Base-by-base conservation (phyloP, 345 rosid species). In the Arabis hirsuta region DNA sequence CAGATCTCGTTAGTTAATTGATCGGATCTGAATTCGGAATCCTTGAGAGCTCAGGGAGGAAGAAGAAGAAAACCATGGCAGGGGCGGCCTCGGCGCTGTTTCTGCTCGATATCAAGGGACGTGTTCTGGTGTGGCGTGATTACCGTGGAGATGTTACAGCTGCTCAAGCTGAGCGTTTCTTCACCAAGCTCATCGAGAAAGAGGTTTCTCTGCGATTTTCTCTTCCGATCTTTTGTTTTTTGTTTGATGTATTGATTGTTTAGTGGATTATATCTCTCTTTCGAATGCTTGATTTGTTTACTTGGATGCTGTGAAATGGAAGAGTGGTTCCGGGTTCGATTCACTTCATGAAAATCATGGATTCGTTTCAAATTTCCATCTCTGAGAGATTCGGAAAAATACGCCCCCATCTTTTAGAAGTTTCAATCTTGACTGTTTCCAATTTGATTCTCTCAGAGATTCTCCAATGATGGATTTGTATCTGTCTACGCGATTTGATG, bases 1-100 rank as follows among this genome's bases (percentile, higher is more conserved):
- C 67, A 76, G 80, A 76, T 76, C 80, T 76, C 80, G 43, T 26
- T 36, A 2, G 16, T 55, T 16, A 9, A 36, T 55, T 65, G 65
- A 75, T 75, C 74, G 79, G 79, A 76, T 76, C 80, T 70, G 75
- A 64, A 31, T 32, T 76, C 55, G 31, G 34, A 19, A 67, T 67
- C 56, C n/a, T 29, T 16, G 16, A 16, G 16, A 16, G 16, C 16
- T 16, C 22, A 59, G 51, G 69, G 39, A 31, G 12, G 32, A 29
- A 69, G 19, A 70, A 50, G 31, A 71, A 51, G 27, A 46, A 36
- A 20, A 26, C 11, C 61, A 87, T 86, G 96, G 92, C 96, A 8
- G 96, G 96, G 73, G 92, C 96, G 82, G 92, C 84, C 70, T 89
- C 96, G 55, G 96, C 96, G 73, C 85, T 89, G 67, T 89, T 89